Conservation (phyloP, 176 grass and related monocot species). For the Cymbopogon citratus region DNA sequence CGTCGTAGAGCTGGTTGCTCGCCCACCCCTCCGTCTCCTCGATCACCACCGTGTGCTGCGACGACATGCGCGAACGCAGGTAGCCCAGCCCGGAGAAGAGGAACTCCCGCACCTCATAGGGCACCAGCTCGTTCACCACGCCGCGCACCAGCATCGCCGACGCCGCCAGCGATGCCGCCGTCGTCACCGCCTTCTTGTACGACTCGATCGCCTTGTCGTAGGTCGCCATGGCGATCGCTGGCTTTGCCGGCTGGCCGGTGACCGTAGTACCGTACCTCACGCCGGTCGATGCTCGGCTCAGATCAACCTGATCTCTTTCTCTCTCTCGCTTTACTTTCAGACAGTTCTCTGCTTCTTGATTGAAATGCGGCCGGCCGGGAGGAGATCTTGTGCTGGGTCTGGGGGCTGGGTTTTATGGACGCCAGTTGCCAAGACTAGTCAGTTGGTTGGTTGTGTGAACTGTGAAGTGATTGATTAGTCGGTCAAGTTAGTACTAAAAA, state of each 20-base stretch:
- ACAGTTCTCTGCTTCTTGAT: too few species aligned
- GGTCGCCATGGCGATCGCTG: constrained; percentile 24
- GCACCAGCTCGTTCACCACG: constrained; percentile 69
- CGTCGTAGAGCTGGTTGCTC: constrained; percentile 74
- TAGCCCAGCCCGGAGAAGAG: constrained; percentile 47
- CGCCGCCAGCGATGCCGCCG: constrained; percentile 61
- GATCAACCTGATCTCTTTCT: not conserved
- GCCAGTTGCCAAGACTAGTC: not conserved
- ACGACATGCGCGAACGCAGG: constrained; percentile 54
- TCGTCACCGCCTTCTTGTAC: constrained; percentile 64
- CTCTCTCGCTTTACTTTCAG: not conserved
- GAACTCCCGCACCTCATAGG: constrained; percentile 53
- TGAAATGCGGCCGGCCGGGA: too few species aligned
- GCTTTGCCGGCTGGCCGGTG: too few species aligned
- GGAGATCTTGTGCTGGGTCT: too few species aligned
- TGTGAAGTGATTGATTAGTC: constrained; percentile 14
- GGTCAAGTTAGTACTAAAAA: not conserved
- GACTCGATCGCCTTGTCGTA: constrained; percentile 60
- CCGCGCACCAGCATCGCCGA: constrained; percentile 71
- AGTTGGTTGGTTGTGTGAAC: not conserved
- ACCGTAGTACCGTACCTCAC: too few species aligned
- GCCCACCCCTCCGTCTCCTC: constrained; percentile 62
- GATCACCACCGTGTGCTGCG: constrained; percentile 64
- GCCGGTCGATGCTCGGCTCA: not conserved
- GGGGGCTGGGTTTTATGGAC: constrained; percentile 24